Evolutionary conservation across 495 filamentous ascomycete species (phyloP), one percentile per base, ranked within the genome.

Genomic region (Echria macrotheca): DNA sequence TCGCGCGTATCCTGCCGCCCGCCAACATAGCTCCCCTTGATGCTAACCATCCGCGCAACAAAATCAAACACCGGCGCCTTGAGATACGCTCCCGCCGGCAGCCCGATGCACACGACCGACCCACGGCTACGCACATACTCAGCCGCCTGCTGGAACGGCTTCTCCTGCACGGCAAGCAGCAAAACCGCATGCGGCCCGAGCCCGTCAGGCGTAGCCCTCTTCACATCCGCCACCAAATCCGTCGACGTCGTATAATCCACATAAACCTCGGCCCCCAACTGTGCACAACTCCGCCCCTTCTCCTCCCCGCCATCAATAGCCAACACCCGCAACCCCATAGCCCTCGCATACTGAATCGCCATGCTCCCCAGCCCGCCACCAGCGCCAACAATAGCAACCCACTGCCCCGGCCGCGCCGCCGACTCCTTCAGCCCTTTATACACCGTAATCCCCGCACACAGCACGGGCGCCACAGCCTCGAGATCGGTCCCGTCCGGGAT

Each of bases 391-490:
- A 96, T 84, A 54, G 87, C 88, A 10, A 96, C 81, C 15, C 76
- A 84, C 65, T 93, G 79, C 24, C 89, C 89, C 0, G 89, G 80
- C 2, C 78, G 69, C 0, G 73, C 82, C 10, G 79, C 80, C 1
- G 86, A 86, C 64, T 91, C 87, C 70, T 94, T 95, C 41, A 95
- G 65, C 10, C 86, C 89, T 70, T 94, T 95, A 75, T 94, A 95
- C 54, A 93, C 89, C 14, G 89, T 95, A 61, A 95, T 83, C 63
- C 89, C 89, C 45, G 87, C 89, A 61, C 87, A 93, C 10, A 95
- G 78, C 38, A 94, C 80, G 18, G 89, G 89, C 2, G 90, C 79
- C 23, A 89, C 74, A 14, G 78, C 87, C 57, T 90, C 90, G 18
- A 95, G 81, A 39, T 80, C 71, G 38, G 84, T 70, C 3, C 82